These are phyloP conservation scores for Heritiera littoralis DNA, from an alignment of 345 rosid species.

Conservation along the genomic window DNA sequence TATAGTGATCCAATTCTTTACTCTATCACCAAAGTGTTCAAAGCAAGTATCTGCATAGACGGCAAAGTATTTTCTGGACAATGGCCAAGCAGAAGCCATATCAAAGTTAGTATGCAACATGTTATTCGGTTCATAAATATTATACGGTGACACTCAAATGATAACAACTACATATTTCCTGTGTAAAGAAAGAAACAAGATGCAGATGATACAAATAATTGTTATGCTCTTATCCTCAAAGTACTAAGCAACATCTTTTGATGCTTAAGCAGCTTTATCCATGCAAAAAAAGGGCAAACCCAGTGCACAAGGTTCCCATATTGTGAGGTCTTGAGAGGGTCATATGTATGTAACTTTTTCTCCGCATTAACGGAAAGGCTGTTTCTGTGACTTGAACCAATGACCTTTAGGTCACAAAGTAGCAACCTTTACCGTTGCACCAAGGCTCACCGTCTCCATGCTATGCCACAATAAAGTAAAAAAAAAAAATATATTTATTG, in stretches of 20 bases:
- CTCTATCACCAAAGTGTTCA: constrained; percentile 80
- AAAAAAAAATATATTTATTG: neutral
- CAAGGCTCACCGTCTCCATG: too few species aligned
- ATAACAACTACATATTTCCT: neutral
- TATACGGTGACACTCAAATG: neutral
- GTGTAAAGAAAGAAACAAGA: neutral
- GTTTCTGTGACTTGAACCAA: too few species aligned
- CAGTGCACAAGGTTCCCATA: too few species aligned
- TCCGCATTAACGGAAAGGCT: too few species aligned
- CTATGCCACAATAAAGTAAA: neutral
- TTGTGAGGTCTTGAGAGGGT: too few species aligned
- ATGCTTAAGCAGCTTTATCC: neutral
- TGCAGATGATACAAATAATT: neutral
- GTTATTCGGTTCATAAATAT: constrained; percentile 4
- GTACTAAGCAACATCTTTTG: neutral
- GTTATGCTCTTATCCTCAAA: neutral
- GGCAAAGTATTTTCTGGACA: constrained; percentile 75
- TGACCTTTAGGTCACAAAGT: too few species aligned
- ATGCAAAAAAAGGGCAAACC: too few species aligned
- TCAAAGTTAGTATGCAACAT: neutral
- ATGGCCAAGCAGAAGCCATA: constrained; percentile 25
- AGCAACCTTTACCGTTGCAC: too few species aligned
- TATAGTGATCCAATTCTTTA: constrained; percentile 80
- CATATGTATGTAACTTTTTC: too few species aligned
- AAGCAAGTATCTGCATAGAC: constrained; percentile 74